Base-by-base conservation (phyloP, 1,284 basidiomycete species). In the Irpex lacteus region DNA sequence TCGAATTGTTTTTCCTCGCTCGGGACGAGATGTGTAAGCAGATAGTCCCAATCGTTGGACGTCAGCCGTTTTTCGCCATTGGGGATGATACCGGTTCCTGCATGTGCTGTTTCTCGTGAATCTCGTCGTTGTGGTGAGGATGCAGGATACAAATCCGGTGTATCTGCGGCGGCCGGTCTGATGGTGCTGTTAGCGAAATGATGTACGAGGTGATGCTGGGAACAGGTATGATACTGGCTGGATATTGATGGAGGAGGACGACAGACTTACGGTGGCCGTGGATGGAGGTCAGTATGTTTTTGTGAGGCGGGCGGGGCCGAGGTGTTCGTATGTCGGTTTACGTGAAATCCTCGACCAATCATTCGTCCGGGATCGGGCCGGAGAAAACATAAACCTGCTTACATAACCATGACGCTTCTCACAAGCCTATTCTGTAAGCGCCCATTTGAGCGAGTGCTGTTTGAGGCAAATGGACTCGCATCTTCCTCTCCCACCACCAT, bases 401-500 rank as follows among this genome's bases (percentile, higher is more conserved):
- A 47, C 40, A 47, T 47, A 47, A 47, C 40, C 40, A 47, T 47
- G 40, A 47, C 40, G 40, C 40, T 47, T 34, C 32, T 34, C 32
- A n/a, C 40, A n/a, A 47, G 13, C 11, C 40, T 13, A 47, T n/a
- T n/a, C 13, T 11, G 13, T 47, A 47, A n/a, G 40, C 40, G 40
- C 40, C 40, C 11, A 47, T 47, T 13, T 13, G 40, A 15, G 40
- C 40, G 13, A 13, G 40, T 47, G 11, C 40, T 47, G 13, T 47
- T 47, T 47, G 13, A 47, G 32, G 40, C 40, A 47, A 53, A 53
- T 26, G 50, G 21, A 4, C 19, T 26, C 21, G 13, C 50, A 53
- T 53, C 50, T 53, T 53, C 21, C 50, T 26, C 50, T 53, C 50
- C 50, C 54, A 56, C 54, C 32, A 56, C 54, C 32, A 56, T 56